Percentiles rank a stretch among this genome's conserved stretches.
Evolutionary conservation across 257 asterid genomes (phyloP).

Genomic region (Verbascum thapsus): DNA sequence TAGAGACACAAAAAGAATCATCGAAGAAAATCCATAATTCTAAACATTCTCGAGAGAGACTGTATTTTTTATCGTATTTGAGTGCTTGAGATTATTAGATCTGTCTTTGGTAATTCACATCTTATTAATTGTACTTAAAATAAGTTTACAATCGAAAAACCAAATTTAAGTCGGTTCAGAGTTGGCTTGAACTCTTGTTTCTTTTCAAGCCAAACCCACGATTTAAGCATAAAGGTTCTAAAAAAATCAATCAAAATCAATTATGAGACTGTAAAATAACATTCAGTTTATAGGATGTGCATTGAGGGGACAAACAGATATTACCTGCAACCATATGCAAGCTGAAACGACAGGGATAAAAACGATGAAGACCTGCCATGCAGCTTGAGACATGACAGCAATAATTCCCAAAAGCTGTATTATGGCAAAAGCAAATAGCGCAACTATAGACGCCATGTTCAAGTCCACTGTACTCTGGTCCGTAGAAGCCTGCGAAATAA

Average conservation of each 20-base stretch:
- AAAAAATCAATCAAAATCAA: no score
- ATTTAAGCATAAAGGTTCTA: no score
- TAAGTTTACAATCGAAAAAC: no score
- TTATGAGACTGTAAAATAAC: no score
- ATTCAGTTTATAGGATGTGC: neutral
- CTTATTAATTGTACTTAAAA: no score
- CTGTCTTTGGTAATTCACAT: no score
- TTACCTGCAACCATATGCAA: slow-evolving; percentile 82
- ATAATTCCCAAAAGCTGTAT: slow-evolving; percentile 76
- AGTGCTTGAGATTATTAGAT: no score
- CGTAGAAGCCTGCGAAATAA: slow-evolving; percentile 68
- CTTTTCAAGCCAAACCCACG: no score
- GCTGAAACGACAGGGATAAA: slow-evolving; percentile 69
- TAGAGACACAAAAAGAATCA: slow-evolving; percentile 10
- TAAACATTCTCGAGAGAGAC: no score
- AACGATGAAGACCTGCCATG: slow-evolving; percentile 85
- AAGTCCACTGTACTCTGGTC: slow-evolving; percentile 85
- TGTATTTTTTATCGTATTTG: no score
- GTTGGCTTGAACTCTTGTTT: no score
- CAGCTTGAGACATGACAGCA: slow-evolving; percentile 79
- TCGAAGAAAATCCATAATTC: neutral
- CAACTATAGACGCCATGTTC: slow-evolving; percentile 55
- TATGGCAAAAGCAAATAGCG: slow-evolving; percentile 58
- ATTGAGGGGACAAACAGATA: slow-evolving; percentile 2
- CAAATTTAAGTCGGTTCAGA: no score